Evolutionary conservation across 139 green algal species (phyloP).

Genomic region (Yamagishiella unicocca): DNA sequence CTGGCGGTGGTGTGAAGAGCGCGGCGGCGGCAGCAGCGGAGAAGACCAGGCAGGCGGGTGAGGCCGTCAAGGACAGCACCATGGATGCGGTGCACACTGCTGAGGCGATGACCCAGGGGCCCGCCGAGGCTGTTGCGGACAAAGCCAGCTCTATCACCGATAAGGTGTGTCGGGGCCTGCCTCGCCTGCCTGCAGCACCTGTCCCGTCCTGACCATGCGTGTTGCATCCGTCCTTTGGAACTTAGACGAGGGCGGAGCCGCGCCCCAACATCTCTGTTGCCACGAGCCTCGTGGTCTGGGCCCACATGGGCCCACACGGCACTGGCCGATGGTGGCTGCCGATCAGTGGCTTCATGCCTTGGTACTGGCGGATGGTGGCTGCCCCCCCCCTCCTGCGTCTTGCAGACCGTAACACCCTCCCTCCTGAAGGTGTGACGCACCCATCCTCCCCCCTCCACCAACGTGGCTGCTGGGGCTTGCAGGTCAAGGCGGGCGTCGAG

Average conservation of each 20-base stretch:
- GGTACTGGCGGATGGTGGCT: not conserved
- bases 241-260: too few relatives aligned
- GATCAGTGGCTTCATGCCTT: too few relatives aligned
- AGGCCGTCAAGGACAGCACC: not conserved
- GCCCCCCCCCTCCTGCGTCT: not conserved
- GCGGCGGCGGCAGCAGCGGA: not conserved
- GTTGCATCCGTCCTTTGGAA: too few relatives aligned
- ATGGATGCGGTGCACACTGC: not conserved
- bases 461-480: not conserved
- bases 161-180: not conserved
- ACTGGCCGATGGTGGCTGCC: not conserved
- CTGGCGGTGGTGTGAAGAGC: not conserved
- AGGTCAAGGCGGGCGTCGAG: not conserved
- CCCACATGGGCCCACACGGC: too few relatives aligned
- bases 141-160: not conserved
- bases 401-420: not conserved
- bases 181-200: not conserved
- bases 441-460: not conserved
- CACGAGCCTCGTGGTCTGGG: too few relatives aligned
- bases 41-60: not conserved
- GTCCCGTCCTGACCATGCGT: too few relatives aligned
- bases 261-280: too few relatives aligned
- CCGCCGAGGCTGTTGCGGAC: constrained; percentile 11
- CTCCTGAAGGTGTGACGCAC: not conserved
- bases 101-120: not conserved